Base-by-base conservation (phyloP, 2,329 filamentous ascomycete genomes). In the Ophioceras dolichostomum region DNA sequence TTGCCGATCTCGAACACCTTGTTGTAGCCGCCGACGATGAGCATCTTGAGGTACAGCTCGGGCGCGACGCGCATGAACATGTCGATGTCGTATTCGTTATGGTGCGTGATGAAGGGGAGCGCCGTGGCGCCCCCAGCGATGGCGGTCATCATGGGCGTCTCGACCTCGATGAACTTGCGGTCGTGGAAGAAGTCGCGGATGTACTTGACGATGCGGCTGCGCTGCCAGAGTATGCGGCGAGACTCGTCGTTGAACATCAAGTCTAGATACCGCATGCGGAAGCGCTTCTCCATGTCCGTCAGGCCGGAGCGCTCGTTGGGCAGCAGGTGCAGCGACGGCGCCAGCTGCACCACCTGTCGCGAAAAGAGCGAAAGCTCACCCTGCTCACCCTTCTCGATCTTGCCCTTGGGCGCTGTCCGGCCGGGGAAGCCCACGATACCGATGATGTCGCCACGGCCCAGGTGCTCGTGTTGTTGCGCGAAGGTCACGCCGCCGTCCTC, bases 131-230 rank as follows among this genome's bases (percentile, higher is more conserved):
- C 91, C 49, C 91, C 93, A 21, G 91, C 87, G 55, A 94, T 94
- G 52, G 83, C 76, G 58, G 94, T 93, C 74, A 98, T 88, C 76
- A 96, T 95, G 5, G 91, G 89, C 1, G 91, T 98, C 64, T 96
- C 86, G 19, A 96, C 88, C 58, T 95, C 88, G 39, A 87, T 70
- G 59, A 98, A 98, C 51, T 89, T 84, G 38, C 81, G 73, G 48
- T 80, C 74, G 51, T 95, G 84, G 49, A 98, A 85, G 70, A 81
- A 98, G 50, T 76, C 73, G 48, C 91, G 84, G 47, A 98, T 82
- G 56, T 86, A 95, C 43, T 75, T 78, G 55, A 94, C 76, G 53
- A 96, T 88, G 73, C 85, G 87, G 52, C 85, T 77, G 39, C 91
- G 76, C 28, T 83, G 87, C 51, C 86, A 71, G 59, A 96, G 83